phyloP scores from a whole-genome alignment of 2,329 filamentous ascomycete genomes.

The Ilyonectria robusta region DNA sequence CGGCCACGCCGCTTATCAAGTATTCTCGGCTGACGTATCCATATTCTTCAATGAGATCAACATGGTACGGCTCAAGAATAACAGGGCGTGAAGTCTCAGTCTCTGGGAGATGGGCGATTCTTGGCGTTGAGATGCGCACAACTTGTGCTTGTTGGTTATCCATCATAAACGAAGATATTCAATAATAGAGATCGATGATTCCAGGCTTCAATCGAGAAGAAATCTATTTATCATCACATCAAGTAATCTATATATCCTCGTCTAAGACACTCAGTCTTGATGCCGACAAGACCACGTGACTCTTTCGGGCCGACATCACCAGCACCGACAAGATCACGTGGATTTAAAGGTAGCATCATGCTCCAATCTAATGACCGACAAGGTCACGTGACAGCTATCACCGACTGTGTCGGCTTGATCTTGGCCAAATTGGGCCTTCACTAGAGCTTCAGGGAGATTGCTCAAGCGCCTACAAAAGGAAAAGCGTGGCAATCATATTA shows the following conservation, averaged over 20 bases:
- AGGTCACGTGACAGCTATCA: neutral
- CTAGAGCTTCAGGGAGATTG: no score
- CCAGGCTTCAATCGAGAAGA: neutral
- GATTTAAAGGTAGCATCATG: neutral
- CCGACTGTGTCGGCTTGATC: conserved; percentile 17
- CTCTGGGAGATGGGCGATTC: conserved; percentile 18
- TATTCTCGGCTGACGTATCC: conserved; percentile 34
- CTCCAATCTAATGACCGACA: neutral
- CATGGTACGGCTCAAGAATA: conserved; percentile 35
- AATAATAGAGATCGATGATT: no score
- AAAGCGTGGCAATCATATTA: conserved; percentile 1
- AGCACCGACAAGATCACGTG: neutral
- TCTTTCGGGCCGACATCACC: neutral
- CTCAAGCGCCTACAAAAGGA: conserved; percentile 6
- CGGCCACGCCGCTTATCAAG: conserved; percentile 31
- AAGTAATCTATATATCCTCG: neutral
- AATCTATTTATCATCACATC: neutral
- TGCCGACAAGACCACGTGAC: neutral
- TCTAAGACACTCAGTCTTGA: neutral
- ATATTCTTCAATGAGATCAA: conserved; percentile 37
- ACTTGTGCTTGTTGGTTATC: neutral
- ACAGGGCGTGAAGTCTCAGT: conserved; percentile 25
- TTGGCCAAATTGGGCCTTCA: no score
- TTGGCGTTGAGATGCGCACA: conserved; percentile 14
- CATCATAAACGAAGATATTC: no score